Percentiles rank a stretch among this genome's conserved stretches.
phyloP scores from a whole-genome alignment of 768 basidiomycete species.

The Suillus placidus region DNA sequence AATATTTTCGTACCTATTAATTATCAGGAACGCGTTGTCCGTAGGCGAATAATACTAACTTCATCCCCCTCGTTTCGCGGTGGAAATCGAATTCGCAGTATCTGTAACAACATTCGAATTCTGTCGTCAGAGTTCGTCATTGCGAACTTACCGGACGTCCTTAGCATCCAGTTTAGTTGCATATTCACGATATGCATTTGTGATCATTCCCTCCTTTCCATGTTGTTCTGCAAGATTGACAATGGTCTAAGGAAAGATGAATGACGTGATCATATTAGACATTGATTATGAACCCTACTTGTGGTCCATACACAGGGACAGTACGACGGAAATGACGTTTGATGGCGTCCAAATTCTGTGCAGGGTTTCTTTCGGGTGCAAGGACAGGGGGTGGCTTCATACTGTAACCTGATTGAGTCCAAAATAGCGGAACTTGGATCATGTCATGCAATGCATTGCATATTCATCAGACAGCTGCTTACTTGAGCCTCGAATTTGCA shows the following conservation, averaged over 20 bases:
- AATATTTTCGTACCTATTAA: conserved; percentile 83
- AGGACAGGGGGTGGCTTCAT: conserved; percentile 87
- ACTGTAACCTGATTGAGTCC: conserved; percentile 87
- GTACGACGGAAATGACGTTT: conserved; percentile 74
- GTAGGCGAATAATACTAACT: conserved; percentile 45
- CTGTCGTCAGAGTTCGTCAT: not conserved
- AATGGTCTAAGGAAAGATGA: conserved; percentile 52
- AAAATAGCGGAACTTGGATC: conserved; percentile 80
- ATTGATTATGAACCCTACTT: conserved; percentile 48
- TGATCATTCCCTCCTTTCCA: conserved; percentile 85
- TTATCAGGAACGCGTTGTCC: conserved; percentile 10
- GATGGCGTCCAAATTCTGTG: conserved; percentile 71
- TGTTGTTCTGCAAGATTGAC: conserved; percentile 90
- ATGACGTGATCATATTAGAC: conserved; percentile 13
- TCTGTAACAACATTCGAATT: conserved; percentile 37
- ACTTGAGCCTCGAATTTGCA: conserved; percentile 94
- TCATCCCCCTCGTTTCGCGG: conserved; percentile 92
- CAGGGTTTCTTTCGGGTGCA: conserved; percentile 69
- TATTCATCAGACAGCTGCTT: conserved; percentile 6
- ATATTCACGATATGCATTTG: conserved; percentile 74
- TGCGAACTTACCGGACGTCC: conserved; percentile 54
- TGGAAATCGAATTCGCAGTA: conserved; percentile 93
- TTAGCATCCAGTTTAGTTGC: conserved; percentile 57
- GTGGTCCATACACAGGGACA: conserved; percentile 72
- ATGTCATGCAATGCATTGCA: conserved; percentile 9